Evolutionary conservation across 2,329 filamentous ascomycete genomes (phyloP).

Genomic region (Calonectria hongkongensis): DNA sequence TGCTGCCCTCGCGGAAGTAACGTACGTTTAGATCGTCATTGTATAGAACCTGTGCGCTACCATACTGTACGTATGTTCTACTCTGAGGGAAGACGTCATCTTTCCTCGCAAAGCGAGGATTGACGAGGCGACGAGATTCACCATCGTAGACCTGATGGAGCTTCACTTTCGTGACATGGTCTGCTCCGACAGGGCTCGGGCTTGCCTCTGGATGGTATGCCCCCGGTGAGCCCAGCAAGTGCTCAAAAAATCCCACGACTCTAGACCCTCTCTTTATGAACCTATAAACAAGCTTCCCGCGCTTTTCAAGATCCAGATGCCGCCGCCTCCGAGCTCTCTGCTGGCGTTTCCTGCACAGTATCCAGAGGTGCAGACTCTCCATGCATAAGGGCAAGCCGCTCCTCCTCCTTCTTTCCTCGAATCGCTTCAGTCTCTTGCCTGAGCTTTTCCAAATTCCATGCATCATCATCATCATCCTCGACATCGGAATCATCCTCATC

Average conservation of each 20-base stretch:
- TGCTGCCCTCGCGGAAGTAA: slow-evolving; percentile 30
- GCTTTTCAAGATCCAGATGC: slow-evolving; percentile 53
- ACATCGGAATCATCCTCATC: slow-evolving; percentile 78
- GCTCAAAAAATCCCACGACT: slow-evolving; percentile 47
- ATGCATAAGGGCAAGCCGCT: slow-evolving; percentile 69
- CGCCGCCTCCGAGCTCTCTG: slow-evolving; percentile 46
- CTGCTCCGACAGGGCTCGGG: slow-evolving; percentile 55
- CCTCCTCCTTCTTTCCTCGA: slow-evolving; percentile 85
- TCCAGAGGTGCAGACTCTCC: slow-evolving; percentile 44
- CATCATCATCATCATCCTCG: slow-evolving; percentile 77
- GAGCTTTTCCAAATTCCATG: slow-evolving; percentile 89
- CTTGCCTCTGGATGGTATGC: slow-evolving; percentile 56
- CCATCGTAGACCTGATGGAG: slow-evolving; percentile 54
- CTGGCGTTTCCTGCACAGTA: slow-evolving; percentile 42
- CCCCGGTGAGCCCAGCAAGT: slow-evolving; percentile 51
- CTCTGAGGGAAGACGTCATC: slow-evolving; percentile 51
- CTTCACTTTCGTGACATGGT: slow-evolving; percentile 47
- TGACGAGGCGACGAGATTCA: slow-evolving; percentile 51
- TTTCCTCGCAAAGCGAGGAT: slow-evolving; percentile 49
- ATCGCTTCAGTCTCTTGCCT: slow-evolving; percentile 89
- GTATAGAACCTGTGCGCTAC: slow-evolving; percentile 44
- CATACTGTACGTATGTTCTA: slow-evolving; percentile 55
- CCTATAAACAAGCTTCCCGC: slow-evolving; percentile 40
- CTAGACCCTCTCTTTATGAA: slow-evolving; percentile 51
- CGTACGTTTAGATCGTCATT: slow-evolving; percentile 37